Evolutionary conservation across 2,329 filamentous ascomycete genomes (phyloP).

Genomic region (Colletotrichum nymphaeae): DNA sequence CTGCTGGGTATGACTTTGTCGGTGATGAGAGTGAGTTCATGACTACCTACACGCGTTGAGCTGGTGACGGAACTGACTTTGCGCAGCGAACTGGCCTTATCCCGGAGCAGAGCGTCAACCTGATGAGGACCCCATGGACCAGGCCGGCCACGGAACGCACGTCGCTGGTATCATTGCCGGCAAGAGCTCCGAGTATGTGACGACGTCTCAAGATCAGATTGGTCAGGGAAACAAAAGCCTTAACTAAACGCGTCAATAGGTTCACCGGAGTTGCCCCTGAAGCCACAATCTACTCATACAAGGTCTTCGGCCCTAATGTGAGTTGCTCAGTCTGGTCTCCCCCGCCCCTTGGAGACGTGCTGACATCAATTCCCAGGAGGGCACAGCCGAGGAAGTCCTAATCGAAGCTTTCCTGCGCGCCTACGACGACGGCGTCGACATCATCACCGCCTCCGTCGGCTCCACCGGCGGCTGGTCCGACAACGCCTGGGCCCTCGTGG

Average conservation of each 20-base stretch:
- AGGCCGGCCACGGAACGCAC: conserved; percentile 50
- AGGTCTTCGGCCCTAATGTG: conserved; percentile 30
- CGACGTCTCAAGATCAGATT: background rate
- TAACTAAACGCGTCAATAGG: background rate
- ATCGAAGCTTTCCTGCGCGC: conserved; percentile 35
- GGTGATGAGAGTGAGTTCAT: conserved; percentile 32
- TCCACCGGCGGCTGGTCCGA: conserved; percentile 44
- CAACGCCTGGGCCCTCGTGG: conserved; percentile 55
- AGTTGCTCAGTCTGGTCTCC: background rate
- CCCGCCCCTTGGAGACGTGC: background rate
- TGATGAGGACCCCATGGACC: conserved; percentile 60
- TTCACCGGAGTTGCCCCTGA: conserved; percentile 31
- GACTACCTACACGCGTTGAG: background rate
- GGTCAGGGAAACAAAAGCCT: background rate
- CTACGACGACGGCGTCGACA: conserved; percentile 33
- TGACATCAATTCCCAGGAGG: background rate
- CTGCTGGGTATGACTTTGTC: conserved; percentile 41
- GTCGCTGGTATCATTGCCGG: conserved; percentile 38
- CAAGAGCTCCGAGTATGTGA: conserved; percentile 3
- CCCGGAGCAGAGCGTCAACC: conserved; percentile 45
- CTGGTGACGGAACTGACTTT: background rate
- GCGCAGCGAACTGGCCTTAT: conserved; percentile 30
- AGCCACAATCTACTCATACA: conserved; percentile 32
- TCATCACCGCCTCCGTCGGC: conserved; percentile 33
- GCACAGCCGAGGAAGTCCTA: conserved; percentile 30